phyloP scores from a whole-genome alignment of 768 basidiomycete genomes.

The Phlegmacium glaucopus region DNA sequence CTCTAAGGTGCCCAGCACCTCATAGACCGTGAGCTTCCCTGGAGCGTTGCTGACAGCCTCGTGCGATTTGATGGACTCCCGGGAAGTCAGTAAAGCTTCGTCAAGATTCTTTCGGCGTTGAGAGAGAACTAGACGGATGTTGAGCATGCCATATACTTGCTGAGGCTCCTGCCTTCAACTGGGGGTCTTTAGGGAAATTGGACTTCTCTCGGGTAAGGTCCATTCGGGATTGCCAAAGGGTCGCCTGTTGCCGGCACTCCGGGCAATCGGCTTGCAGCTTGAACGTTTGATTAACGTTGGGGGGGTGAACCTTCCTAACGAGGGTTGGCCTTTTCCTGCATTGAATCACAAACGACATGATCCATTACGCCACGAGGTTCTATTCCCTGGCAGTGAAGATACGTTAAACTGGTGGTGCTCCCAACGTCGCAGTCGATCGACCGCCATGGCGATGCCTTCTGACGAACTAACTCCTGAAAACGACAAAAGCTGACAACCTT shows the following conservation, averaged over 20 bases:
- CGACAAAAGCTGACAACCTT: constrained; percentile 18
- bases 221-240: constrained; percentile 16
- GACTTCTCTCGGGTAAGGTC: constrained; percentile 20
- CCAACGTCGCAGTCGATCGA: constrained; percentile 12
- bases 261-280: constrained; percentile 23
- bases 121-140: constrained; percentile 19
- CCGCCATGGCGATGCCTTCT: constrained; percentile 15
- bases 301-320: too few relatives aligned
- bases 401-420: not conserved
- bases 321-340: not conserved
- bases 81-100: constrained; percentile 13
- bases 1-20: constrained; percentile 19
- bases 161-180: constrained; percentile 19
- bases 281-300: not conserved
- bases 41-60: constrained; percentile 14
- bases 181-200: constrained; percentile 17
- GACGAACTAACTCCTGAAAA: constrained; percentile 19
- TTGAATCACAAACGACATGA: not conserved
- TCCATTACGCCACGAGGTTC: not conserved
- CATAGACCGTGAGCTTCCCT: constrained; percentile 24
- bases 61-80: constrained; percentile 15
- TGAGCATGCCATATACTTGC: constrained; percentile 26
- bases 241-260: constrained; percentile 25
- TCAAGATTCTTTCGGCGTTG: constrained; percentile 3
- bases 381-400: not conserved